phyloP scores from a whole-genome alignment of 371 early-diverging fungal species.

The Fennellomyces sp. region DNA sequence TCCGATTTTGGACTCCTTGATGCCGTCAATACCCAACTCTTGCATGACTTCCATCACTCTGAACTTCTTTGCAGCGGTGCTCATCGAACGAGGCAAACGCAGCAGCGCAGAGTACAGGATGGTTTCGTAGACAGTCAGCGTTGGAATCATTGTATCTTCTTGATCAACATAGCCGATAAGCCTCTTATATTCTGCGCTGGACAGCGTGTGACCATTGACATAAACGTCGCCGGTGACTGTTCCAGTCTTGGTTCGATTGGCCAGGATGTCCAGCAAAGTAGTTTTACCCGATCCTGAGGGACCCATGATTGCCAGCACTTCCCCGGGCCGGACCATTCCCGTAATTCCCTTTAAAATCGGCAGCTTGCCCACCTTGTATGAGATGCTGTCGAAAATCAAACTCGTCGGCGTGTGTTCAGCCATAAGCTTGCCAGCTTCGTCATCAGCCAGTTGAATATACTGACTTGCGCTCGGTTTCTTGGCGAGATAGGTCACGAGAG shows the following conservation, averaged over 20 bases:
- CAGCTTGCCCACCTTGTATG: constrained; percentile 58
- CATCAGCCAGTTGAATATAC: constrained; percentile 52
- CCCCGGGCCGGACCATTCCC: constrained; percentile 81
- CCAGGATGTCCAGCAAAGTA: constrained; percentile 75
- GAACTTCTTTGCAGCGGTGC: constrained; percentile 55
- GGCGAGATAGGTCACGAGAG: constrained; percentile 46
- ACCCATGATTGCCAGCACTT: constrained; percentile 87
- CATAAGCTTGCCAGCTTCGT: constrained; percentile 74
- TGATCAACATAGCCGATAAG: constrained; percentile 85
- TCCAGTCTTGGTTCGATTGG: constrained; percentile 68
- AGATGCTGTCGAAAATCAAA: constrained; percentile 67
- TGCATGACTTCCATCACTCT: constrained; percentile 77
- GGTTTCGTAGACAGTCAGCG: constrained; percentile 84
- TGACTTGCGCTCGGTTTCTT: constrained; percentile 30
- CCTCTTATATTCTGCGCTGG: constrained; percentile 57
- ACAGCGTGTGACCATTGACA: constrained; percentile 65
- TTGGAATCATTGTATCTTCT: constrained; percentile 84
- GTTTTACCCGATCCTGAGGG: constrained; percentile 77
- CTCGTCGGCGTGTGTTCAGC: constrained; percentile 71
- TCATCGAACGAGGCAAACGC: constrained; percentile 74
- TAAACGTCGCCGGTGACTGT: constrained; percentile 62
- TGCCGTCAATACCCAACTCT: constrained; percentile 77
- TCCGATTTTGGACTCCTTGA: constrained; percentile 83
- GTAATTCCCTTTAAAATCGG: constrained; percentile 65
- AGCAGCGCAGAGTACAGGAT: constrained; percentile 78